Percentiles rank a stretch among this genome's conserved stretches.
Conservation (phyloP, 495 filamentous ascomycete species). For the Cryomyces minteri region DNA sequence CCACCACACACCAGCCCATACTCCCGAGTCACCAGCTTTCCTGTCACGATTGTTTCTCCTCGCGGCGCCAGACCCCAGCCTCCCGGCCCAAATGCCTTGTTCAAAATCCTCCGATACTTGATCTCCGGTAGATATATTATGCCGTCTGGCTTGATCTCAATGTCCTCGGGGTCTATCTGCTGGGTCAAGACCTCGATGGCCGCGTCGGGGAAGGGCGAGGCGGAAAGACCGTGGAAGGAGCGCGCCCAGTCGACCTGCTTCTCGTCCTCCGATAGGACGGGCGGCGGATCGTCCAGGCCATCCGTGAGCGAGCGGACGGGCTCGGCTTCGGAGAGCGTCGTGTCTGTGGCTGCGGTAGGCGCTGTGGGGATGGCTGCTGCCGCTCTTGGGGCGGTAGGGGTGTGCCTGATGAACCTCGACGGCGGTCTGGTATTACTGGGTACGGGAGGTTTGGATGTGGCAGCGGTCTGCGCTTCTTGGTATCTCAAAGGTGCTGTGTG, state of each 20-base stretch:
- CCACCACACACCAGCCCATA: conserved; percentile 85
- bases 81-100: conserved; percentile 81
- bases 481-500: too few species aligned
- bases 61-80: conserved; percentile 88
- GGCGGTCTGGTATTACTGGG: too few species aligned
- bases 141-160: conserved; percentile 93
- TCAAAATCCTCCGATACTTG: conserved; percentile 89
- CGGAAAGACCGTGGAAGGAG: conserved; percentile 77
- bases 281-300: conserved; percentile 33
- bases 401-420: neutral
- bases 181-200: conserved; percentile 50
- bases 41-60: conserved; percentile 78
- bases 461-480: too few species aligned
- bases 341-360: conserved; percentile 2
- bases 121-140: conserved; percentile 96
- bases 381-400: neutral
- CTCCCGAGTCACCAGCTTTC: conserved; percentile 78
- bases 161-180: conserved; percentile 48
- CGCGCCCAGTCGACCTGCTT: conserved; percentile 75
- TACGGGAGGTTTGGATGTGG: too few species aligned
- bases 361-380: conserved; percentile 4
- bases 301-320: conserved; percentile 26
- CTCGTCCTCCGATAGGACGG: conserved; percentile 24
- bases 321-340: conserved; percentile 3
- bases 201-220: conserved; percentile 59